These are phyloP conservation scores for Hippophae rhamnoides DNA, from an alignment of 306 rosid species.

Conservation along the genomic window DNA sequence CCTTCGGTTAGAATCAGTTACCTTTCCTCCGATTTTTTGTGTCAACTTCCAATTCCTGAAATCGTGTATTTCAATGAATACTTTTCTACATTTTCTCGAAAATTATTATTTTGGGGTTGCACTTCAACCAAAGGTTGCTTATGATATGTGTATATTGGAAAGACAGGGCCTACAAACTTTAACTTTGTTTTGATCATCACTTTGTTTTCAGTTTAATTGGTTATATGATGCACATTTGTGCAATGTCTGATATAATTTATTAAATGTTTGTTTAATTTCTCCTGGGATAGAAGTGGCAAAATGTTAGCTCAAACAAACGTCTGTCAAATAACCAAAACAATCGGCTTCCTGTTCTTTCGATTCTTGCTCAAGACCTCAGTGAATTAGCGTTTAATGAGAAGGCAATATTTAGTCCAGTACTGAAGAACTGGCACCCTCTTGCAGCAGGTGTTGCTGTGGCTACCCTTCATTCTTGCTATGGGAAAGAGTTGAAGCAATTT, in stretches of 20 bases:
- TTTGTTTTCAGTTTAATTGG: not conserved
- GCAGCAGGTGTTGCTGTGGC: conserved; percentile 83
- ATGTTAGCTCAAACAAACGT: conserved; percentile 40
- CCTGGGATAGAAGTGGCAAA: conserved; percentile 58
- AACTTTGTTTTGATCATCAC: too few relatives aligned
- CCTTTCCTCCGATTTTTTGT: too few relatives aligned
- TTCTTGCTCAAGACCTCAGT: conserved; percentile 58
- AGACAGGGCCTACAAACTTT: too few relatives aligned
- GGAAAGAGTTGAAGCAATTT: conserved; percentile 68
- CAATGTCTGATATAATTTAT: not conserved
- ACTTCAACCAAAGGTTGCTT: too few relatives aligned
- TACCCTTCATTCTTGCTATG: conserved; percentile 80
- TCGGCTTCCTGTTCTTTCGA: conserved; percentile 39
- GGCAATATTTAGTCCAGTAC: conserved; percentile 61
- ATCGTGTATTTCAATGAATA: too few relatives aligned
- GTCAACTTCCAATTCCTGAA: too few relatives aligned
- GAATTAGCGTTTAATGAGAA: conserved; percentile 71
- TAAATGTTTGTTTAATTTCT: conserved; percentile 32
- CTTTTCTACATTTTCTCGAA: too few relatives aligned
- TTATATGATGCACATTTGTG: not conserved
- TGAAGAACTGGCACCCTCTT: conserved; percentile 82
- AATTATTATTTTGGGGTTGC: too few relatives aligned
- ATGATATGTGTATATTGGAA: too few relatives aligned
- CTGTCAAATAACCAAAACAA: conserved; percentile 48
- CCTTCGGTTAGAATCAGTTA: too few relatives aligned